These are phyloP conservation scores for Middelhovenomyces tepae DNA, from an alignment of 805 yeast species.

Conservation along the genomic window DNA sequence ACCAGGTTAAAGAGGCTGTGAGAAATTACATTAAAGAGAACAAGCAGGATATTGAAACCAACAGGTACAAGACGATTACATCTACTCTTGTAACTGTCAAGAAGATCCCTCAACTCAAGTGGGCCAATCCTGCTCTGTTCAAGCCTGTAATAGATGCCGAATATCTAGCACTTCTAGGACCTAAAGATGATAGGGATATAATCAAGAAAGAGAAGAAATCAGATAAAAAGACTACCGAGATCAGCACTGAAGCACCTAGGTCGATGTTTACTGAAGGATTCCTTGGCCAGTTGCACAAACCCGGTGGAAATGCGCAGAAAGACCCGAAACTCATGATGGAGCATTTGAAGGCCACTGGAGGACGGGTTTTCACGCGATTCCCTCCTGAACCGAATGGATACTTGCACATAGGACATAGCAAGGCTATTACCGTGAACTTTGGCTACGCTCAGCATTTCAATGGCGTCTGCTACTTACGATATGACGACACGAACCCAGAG, in stretches of 20 bases:
- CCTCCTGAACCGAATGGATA: conserved; percentile 99
- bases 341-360: conserved; percentile 70
- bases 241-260: conserved; percentile 27
- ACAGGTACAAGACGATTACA: conserved; percentile 76
- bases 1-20: conserved; percentile 53
- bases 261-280: conserved; percentile 95
- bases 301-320: conserved; percentile 91
- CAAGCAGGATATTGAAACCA: conserved; percentile 50
- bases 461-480: conserved; percentile 87
- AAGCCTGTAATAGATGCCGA: conserved; percentile 81
- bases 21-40: conserved; percentile 49
- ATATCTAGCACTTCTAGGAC: conserved; percentile 69
- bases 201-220: conserved; percentile 58
- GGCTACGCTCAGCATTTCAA: conserved; percentile 87
- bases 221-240: conserved; percentile 24
- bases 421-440: conserved; percentile 95
- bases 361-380: conserved; percentile 85
- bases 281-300: conserved; percentile 87
- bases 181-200: conserved; percentile 91
- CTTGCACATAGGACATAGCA: conserved; percentile 94
- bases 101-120: conserved; percentile 64
- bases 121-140: conserved; percentile 85
- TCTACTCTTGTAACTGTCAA: conserved; percentile 68
- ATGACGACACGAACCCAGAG: conserved; percentile 97
- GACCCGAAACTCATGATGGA: conserved; percentile 75